Conservation (phyloP, 2,329 filamentous ascomycete species). For the Microsporum canis region DNA sequence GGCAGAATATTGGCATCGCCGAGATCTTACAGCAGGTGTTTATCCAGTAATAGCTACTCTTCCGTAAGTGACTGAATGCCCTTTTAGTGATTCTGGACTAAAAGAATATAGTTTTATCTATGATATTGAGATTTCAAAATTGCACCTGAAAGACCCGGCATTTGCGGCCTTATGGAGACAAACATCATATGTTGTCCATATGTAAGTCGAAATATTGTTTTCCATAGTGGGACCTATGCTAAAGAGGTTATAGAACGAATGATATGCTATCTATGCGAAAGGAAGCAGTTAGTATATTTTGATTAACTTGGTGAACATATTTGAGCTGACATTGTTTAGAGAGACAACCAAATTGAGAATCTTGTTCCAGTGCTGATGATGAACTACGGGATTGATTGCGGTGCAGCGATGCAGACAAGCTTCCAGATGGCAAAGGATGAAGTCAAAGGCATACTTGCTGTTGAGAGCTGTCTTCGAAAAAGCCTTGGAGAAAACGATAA, state of each 20-base stretch:
- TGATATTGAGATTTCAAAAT: neutral
- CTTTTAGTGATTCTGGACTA: neutral
- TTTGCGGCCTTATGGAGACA: neutral
- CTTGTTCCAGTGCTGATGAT: neutral
- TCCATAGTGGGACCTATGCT: neutral
- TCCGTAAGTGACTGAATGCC: neutral
- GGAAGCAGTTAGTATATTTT: neutral
- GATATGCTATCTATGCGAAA: neutral
- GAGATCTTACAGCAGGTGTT: neutral
- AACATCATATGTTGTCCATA: neutral
- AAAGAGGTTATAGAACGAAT: neutral
- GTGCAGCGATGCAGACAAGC: neutral
- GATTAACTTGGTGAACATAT: neutral
- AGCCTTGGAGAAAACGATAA: neutral
- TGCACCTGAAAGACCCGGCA: neutral
- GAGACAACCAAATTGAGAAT: slow-evolving; percentile 1
- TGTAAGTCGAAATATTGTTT: neutral
- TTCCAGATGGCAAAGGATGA: neutral
- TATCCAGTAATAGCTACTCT: neutral
- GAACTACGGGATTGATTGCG: neutral
- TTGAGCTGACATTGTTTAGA: neutral
- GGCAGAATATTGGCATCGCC: neutral
- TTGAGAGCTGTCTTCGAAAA: neutral
- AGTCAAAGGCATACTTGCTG: neutral
- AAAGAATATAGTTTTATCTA: neutral